Percentiles rank a stretch among this genome's conserved stretches.
Evolutionary conservation across 140 eudicot species (phyloP).

Genomic region (Flaveria floridana): DNA sequence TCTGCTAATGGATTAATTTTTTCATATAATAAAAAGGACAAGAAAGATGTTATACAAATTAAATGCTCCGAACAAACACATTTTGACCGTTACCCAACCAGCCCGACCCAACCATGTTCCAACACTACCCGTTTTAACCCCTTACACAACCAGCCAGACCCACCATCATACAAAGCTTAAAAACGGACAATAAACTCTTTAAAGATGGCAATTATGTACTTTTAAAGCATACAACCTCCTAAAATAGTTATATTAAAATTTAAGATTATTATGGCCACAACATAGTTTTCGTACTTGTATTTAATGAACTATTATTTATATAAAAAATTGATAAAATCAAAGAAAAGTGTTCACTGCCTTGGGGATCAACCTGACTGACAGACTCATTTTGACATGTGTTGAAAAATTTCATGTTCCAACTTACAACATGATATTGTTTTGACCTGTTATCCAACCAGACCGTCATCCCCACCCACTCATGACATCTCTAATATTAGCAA

Average conservation of each 20-base stretch:
- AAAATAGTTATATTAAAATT: too few relatives aligned
- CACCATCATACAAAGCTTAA: not conserved
- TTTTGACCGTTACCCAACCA: not conserved
- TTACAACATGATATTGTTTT: not conserved
- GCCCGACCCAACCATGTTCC: not conserved
- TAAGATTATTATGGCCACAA: not conserved
- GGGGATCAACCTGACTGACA: not conserved
- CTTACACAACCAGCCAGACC: not conserved
- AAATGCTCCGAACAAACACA: not conserved
- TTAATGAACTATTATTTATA: not conserved
- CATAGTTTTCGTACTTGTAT: not conserved
- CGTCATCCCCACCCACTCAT: not conserved
- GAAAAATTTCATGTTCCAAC: not conserved
- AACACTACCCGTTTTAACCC: not conserved
- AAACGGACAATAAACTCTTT: not conserved
- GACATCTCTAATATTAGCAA: not conserved
- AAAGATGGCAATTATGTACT: not conserved
- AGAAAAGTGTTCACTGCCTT: not conserved
- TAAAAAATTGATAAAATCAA: not conserved
- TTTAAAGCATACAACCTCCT: not conserved
- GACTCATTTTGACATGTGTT: too few relatives aligned
- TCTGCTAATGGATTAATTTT: not conserved
- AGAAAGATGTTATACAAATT: not conserved
- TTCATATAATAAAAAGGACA: not conserved
- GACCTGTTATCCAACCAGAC: not conserved